phyloP scores from a whole-genome alignment of 306 rosid genomes.

The Cucumis melo region DNA sequence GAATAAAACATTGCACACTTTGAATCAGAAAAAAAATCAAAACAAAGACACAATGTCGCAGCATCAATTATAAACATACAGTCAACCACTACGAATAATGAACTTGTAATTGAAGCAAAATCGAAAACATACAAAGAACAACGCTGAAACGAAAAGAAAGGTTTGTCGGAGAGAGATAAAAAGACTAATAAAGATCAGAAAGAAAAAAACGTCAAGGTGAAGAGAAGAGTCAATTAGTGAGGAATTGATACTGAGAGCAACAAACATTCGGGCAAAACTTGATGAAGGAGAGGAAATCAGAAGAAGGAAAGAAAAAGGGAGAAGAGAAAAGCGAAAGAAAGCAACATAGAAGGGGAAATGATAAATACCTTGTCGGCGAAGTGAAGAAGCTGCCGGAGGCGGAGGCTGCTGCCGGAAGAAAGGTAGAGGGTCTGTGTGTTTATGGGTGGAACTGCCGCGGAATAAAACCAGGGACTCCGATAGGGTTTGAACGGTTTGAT shows the following conservation, averaged over 20 bases:
- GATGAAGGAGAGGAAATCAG: not conserved
- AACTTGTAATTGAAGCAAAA: not conserved
- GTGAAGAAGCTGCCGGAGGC: not conserved
- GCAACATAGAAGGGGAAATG: not conserved
- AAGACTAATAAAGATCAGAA: not conserved
- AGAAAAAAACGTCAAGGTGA: not conserved
- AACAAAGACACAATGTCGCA: not conserved
- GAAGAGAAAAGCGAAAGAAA: not conserved
- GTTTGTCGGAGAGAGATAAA: not conserved
- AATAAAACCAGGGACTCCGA: not conserved
- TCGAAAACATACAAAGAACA: not conserved
- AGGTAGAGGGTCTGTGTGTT: not conserved
- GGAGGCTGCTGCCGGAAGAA: not conserved
- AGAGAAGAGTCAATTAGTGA: not conserved
- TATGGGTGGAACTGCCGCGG: not conserved
- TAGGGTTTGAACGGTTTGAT: slow-evolving; percentile 2
- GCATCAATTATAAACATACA: not conserved
- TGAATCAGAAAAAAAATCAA: not conserved
- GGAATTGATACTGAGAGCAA: not conserved
- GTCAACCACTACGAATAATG: not conserved
- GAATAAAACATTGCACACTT: not conserved
- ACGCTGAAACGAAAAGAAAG: not conserved
- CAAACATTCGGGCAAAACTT: not conserved
- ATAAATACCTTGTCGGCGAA: not conserved
- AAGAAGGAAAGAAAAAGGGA: not conserved